Conservation (phyloP, 2,329 filamentous ascomycete species). For the Claviceps monticola region DNA sequence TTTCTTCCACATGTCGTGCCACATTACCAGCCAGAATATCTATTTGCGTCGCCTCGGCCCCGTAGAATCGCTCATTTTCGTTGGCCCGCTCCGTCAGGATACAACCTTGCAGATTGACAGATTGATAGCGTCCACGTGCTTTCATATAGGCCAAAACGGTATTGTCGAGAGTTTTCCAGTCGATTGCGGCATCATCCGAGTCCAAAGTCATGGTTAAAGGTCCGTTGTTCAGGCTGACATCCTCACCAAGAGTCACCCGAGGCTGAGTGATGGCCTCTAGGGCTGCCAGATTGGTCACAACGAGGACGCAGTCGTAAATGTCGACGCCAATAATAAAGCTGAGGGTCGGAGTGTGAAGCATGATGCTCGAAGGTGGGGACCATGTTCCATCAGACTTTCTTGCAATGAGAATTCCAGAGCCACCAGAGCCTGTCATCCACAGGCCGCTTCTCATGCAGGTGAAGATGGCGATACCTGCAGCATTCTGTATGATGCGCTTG, state of each 20-base stretch:
- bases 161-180: constrained; percentile 38
- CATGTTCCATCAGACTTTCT: constrained; percentile 75
- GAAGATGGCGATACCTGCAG: constrained; percentile 83
- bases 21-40: constrained; percentile 45
- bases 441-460: constrained; percentile 90
- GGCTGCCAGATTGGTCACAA: constrained; percentile 77
- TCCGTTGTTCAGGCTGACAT: constrained; percentile 63
- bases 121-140: constrained; percentile 39
- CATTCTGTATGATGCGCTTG: constrained; percentile 69
- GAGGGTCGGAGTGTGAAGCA: constrained; percentile 77
- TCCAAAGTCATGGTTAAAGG: constrained; percentile 47
- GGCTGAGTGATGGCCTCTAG: constrained; percentile 73
- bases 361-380: constrained; percentile 82
- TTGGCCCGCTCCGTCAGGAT: constrained; percentile 42
- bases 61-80: constrained; percentile 47
- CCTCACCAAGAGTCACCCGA: constrained; percentile 66
- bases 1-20: constrained; percentile 38
- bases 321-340: constrained; percentile 87
- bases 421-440: constrained; percentile 83
- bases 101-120: constrained; percentile 41
- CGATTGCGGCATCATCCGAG: constrained; percentile 34
- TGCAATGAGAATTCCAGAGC: constrained; percentile 75
- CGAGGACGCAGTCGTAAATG: constrained; percentile 88
- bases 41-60: constrained; percentile 33
- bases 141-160: constrained; percentile 46